Evolutionary conservation across 2,329 filamentous ascomycete genomes (phyloP).

Genomic region (Ophiostoma sp.): DNA sequence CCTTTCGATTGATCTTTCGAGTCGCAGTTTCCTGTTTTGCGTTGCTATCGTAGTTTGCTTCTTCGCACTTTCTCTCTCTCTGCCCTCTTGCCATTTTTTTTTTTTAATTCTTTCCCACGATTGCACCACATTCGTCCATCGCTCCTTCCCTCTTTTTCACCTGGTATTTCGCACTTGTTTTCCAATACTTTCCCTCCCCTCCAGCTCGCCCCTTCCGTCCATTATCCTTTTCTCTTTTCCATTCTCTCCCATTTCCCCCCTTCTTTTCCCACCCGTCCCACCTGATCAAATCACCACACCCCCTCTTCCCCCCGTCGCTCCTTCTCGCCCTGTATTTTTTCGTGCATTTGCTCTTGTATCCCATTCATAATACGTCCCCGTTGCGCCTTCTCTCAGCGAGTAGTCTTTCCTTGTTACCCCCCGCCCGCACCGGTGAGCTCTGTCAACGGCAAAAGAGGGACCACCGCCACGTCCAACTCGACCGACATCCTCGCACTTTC

Average conservation of each 20-base stretch:
- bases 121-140: constrained; percentile 7
- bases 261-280: constrained; percentile 16
- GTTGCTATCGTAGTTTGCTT: neutral
- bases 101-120: neutral
- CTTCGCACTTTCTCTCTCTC: constrained; percentile 1
- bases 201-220: neutral
- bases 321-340: constrained; percentile 7
- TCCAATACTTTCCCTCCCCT: no score
- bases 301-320: constrained; percentile 17
- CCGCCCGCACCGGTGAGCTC: constrained; percentile 27
- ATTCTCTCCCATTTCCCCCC: neutral
- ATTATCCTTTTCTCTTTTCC: neutral
- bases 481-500: constrained; percentile 2
- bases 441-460: constrained; percentile 15
- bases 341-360: neutral
- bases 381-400: constrained; percentile 23
- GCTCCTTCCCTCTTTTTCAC: neutral
- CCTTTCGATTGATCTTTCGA: neutral
- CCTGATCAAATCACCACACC: constrained; percentile 9
- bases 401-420: constrained; percentile 11
- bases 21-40: constrained; percentile 15
- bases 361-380: neutral
- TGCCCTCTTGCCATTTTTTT: neutral
- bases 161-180: no score
- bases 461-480: constrained; percentile 19